A percentile compares a stretch with the other conserved stretches of the same genome.
These are phyloP conservation scores for Bryoglossum gracile DNA, from an alignment of 495 filamentous ascomycete species.

Conservation along the genomic window DNA sequence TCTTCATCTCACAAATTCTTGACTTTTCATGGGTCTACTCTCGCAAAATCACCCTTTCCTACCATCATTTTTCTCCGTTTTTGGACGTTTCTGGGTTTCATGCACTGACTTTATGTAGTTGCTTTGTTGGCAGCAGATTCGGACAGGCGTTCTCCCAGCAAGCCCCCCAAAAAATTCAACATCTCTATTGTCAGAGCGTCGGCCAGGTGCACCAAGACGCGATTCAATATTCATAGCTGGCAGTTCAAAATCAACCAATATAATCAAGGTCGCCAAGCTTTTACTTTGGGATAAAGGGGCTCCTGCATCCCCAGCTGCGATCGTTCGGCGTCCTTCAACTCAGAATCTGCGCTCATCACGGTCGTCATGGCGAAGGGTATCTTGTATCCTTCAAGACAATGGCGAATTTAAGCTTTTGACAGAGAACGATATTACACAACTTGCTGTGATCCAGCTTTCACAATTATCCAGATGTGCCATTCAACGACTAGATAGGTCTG, in stretches of 20 bases:
- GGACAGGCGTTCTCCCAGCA: conserved; percentile 35
- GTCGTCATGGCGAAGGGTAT: conserved; percentile 72
- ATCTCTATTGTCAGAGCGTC: conserved; percentile 25
- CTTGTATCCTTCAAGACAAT: conserved; percentile 91
- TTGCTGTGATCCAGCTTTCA: conserved; percentile 80
- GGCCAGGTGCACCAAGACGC: conserved; percentile 5
- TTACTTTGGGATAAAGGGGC: conserved; percentile 75
- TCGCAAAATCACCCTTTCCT: too few relatives aligned
- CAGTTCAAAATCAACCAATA: conserved; percentile 59
- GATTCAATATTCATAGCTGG: conserved; percentile 27
- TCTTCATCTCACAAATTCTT: too few relatives aligned
- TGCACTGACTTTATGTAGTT: too few relatives aligned
- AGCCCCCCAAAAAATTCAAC: conserved; percentile 45
- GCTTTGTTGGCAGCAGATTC: conserved; percentile 88
- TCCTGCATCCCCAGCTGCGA: conserved; percentile 45
- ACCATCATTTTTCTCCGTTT: too few relatives aligned
- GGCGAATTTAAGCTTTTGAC: conserved; percentile 87
- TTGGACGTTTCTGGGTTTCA: too few relatives aligned
- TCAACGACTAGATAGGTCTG: conserved; percentile 83
- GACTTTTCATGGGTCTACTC: too few relatives aligned
- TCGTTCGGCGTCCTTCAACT: conserved; percentile 31
- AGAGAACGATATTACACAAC: conserved; percentile 69
- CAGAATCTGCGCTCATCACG: conserved; percentile 34
- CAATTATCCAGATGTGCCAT: conserved; percentile 84
- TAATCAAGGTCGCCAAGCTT: conserved; percentile 96